Conservation (phyloP, 1,284 basidiomycete species). For the Microbotryum intermedium region DNA sequence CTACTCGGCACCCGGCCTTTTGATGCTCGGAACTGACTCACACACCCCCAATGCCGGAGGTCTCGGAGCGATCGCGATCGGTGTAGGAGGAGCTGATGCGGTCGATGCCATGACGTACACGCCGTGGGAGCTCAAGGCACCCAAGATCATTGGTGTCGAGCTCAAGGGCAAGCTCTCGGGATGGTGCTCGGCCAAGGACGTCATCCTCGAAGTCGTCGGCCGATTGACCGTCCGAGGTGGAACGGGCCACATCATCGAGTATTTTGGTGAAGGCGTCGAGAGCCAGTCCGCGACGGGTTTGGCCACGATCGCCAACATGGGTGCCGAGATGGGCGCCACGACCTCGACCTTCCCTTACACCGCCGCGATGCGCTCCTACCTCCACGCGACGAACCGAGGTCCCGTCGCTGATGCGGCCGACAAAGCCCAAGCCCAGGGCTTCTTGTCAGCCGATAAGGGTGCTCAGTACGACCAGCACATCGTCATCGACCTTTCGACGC, state of each 20-base stretch:
- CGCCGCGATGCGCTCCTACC: constrained; percentile 71
- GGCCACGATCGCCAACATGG: constrained; percentile 55
- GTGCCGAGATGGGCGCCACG: constrained; percentile 97
- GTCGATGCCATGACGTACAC: constrained; percentile 98
- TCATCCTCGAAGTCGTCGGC: constrained; percentile 90
- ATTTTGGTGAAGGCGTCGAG: constrained; percentile 89
- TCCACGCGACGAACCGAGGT: constrained; percentile 81
- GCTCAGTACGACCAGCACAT: constrained; percentile 94
- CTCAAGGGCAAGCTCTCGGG: constrained; percentile 78
- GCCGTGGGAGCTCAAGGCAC: constrained; percentile 94
- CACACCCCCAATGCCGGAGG: constrained; percentile 99
- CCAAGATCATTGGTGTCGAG: constrained; percentile 51
- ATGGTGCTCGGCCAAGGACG: constrained; percentile 94
- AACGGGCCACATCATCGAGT: constrained; percentile 92
- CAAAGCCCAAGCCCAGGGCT: constrained; percentile 65
- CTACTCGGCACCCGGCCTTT: constrained; percentile 45
- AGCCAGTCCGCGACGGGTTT: constrained; percentile 85
- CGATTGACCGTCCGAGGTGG: constrained; percentile 94
- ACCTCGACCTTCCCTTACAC: constrained; percentile 98
- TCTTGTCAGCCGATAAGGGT: constrained; percentile 73
- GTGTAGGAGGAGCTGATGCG: constrained; percentile 96
- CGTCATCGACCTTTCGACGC: constrained; percentile 81
- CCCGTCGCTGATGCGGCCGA: constrained; percentile 82
- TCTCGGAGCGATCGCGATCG: constrained; percentile 94
- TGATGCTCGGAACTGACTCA: constrained; percentile 65